Conservation (phyloP, 2,329 filamentous ascomycete genomes). For the Amphichorda felina region DNA sequence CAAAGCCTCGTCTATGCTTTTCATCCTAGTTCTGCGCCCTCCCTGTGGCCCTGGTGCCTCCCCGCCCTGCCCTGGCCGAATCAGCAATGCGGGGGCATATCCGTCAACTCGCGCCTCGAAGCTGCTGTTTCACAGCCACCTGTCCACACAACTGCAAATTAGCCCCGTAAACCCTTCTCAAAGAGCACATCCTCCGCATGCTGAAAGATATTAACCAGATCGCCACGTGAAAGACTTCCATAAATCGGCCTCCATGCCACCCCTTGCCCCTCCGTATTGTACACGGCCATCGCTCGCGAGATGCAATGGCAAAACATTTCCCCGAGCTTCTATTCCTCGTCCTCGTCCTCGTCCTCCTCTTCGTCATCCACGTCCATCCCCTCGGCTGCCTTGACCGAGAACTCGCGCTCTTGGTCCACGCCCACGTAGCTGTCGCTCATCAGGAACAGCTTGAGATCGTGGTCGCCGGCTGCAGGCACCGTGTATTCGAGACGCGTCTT, state of each 20-base stretch:
- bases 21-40: neutral
- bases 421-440: conserved; percentile 98
- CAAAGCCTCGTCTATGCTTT: conserved; percentile 1
- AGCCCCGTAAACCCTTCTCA: conserved; percentile 14
- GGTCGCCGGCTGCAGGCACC: conserved; percentile 70
- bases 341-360: conserved; percentile 64
- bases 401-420: conserved; percentile 89
- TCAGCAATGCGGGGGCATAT: conserved; percentile 4
- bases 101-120: conserved; percentile 11
- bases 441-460: conserved; percentile 81
- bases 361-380: conserved; percentile 92
- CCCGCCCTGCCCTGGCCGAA: neutral
- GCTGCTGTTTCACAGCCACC: conserved; percentile 13
- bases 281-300: conserved; percentile 11
- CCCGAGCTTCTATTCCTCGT: conserved; percentile 11
- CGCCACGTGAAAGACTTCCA: conserved; percentile 7
- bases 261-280: conserved; percentile 18
- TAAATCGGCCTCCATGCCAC: conserved; percentile 14
- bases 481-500: conserved; percentile 79
- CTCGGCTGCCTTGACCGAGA: conserved; percentile 75
- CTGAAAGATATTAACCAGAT: conserved; percentile 4
- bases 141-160: conserved; percentile 17
- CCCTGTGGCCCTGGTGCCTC: neutral
- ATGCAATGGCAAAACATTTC: neutral
- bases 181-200: conserved; percentile 10